Evolutionary conservation across 306 rosid species (phyloP).

Genomic region (Elaeagnus macrophylla): DNA sequence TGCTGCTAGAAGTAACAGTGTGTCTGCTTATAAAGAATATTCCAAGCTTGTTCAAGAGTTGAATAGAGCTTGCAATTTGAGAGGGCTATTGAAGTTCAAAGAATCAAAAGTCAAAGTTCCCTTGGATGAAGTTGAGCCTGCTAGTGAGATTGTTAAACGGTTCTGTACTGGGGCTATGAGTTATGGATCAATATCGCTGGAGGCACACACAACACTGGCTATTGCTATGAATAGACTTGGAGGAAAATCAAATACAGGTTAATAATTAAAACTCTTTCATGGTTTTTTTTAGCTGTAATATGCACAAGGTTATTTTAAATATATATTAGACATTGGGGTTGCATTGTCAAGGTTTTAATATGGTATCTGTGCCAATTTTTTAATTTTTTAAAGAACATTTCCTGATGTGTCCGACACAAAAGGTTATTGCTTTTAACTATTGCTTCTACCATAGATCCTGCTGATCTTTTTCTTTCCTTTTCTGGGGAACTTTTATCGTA

Average conservation of each 20-base stretch:
- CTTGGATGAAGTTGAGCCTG: conserved; percentile 88
- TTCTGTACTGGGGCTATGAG: conserved; percentile 99
- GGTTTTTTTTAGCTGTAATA: not conserved
- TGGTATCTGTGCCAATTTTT: no score
- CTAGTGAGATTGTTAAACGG: conserved; percentile 86
- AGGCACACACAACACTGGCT: conserved; percentile 89
- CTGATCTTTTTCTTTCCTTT: no score
- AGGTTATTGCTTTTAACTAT: no score
- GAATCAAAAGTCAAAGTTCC: conserved; percentile 43
- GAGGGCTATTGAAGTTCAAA: conserved; percentile 84
- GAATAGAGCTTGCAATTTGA: conserved; percentile 87
- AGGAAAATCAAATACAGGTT: conserved; percentile 98
- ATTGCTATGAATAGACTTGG: conserved; percentile 90
- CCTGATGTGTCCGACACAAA: no score
- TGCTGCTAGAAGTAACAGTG: conserved; percentile 89
- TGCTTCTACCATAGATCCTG: no score
- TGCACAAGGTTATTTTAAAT: not conserved
- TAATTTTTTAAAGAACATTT: no score
- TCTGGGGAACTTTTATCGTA: conserved; percentile 16
- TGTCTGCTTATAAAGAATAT: conserved; percentile 77
- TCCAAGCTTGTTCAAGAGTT: conserved; percentile 74
- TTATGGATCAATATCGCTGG: conserved; percentile 96
- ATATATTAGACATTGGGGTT: no score
- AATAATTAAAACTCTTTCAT: not conserved
- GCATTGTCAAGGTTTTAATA: no score